Conservation (phyloP, 495 filamentous ascomycete species). For the Aspergillus leporis region DNA sequence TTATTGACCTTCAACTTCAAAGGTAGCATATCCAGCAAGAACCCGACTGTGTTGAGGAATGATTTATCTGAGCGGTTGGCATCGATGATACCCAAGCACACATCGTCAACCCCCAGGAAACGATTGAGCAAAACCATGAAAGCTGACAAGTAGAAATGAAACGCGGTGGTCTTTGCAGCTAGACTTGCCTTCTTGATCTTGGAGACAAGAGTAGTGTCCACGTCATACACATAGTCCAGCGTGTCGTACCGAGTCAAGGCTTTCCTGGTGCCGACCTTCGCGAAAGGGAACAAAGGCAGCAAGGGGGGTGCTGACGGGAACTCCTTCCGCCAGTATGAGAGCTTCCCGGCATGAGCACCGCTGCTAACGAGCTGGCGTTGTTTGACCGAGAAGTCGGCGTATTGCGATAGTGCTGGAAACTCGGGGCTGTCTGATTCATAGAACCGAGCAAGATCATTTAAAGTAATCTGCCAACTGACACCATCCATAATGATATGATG, state of each 20-base stretch:
- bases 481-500: conserved; percentile 41
- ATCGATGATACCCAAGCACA: conserved; percentile 48
- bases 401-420: not conserved
- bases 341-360: conserved; percentile 6
- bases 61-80: conserved; percentile 36
- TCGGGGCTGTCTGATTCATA: conserved; percentile 19
- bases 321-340: conserved; percentile 37
- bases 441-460: conserved; percentile 26
- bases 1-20: conserved; percentile 30
- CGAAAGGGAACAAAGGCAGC: conserved; percentile 40
- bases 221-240: conserved; percentile 11
- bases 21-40: conserved; percentile 51
- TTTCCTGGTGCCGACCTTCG: conserved; percentile 6
- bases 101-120: conserved; percentile 25
- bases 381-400: not conserved
- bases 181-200: conserved; percentile 22
- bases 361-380: not conserved
- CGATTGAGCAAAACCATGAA: conserved; percentile 34
- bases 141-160: conserved; percentile 46
- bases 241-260: conserved; percentile 7
- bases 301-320: conserved; percentile 25
- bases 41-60: conserved; percentile 37
- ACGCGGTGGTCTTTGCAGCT: conserved; percentile 30
- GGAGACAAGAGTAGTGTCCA: conserved; percentile 16
- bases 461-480: conserved; percentile 26